A percentile compares a stretch with the other conserved stretches of the same genome.
Conservation (phyloP, 768 basidiomycete genomes). For the Pleurotus tuber-regium region DNA sequence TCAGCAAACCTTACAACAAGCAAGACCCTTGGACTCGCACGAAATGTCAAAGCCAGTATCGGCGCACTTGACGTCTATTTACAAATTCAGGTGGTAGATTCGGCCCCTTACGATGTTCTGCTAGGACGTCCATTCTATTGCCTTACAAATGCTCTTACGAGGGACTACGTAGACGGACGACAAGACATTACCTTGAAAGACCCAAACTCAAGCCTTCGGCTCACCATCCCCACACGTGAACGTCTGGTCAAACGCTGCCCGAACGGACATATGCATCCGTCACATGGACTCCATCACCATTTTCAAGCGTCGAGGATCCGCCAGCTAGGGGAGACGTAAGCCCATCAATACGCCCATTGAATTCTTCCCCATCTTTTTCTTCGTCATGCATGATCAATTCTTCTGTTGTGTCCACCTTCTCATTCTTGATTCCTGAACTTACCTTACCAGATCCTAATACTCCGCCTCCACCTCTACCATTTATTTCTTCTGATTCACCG, state of each 20-base stretch:
- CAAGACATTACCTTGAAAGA: neutral
- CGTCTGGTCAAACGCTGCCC: neutral
- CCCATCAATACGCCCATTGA: no score
- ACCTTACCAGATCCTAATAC: no score
- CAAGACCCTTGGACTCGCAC: conserved; percentile 22
- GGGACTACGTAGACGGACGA: conserved; percentile 4
- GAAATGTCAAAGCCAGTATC: conserved; percentile 22
- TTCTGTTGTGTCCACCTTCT: no score
- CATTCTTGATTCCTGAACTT: no score
- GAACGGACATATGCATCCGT: neutral
- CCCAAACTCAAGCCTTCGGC: neutral
- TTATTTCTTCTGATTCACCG: no score
- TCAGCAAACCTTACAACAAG: conserved; percentile 22
- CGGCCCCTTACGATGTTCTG: conserved; percentile 16
- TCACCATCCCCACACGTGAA: neutral
- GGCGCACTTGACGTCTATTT: conserved; percentile 7
- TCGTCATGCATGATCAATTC: no score
- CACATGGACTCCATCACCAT: neutral
- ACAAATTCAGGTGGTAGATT: conserved; percentile 12
- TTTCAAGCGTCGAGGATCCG: neutral
- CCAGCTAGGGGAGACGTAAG: neutral
- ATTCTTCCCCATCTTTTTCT: no score
- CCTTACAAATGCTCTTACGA: neutral
- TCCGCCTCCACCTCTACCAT: no score
- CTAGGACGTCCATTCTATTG: conserved; percentile 12